phyloP scores from a whole-genome alignment of 2,329 filamentous ascomycete genomes.

The Rugonectria rugulosa region DNA sequence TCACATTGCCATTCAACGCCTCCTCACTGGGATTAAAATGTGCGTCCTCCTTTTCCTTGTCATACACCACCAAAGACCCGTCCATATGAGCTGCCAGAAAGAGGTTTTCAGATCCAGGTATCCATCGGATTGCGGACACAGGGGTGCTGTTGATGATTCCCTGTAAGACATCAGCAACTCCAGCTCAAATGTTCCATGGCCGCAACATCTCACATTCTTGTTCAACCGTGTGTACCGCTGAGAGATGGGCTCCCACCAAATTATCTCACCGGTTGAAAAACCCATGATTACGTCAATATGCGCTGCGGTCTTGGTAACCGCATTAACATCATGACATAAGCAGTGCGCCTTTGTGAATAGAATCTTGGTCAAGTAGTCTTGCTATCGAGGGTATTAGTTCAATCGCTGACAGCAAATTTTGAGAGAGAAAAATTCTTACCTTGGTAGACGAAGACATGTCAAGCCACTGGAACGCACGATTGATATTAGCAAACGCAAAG shows the following conservation, averaged over 20 bases:
- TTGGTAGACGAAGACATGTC: slow-evolving; percentile 82
- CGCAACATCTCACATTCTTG: slow-evolving; percentile 74
- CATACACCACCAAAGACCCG: slow-evolving; percentile 89
- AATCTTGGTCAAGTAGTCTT: slow-evolving; percentile 93
- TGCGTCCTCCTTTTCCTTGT: slow-evolving; percentile 95
- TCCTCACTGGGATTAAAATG: slow-evolving; percentile 77
- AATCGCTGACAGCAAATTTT: slow-evolving; percentile 34
- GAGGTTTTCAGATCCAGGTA: slow-evolving; percentile 90
- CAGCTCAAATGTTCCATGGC: neutral
- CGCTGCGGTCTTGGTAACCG: slow-evolving; percentile 76
- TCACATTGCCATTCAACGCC: slow-evolving; percentile 54
- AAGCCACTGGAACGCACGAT: slow-evolving; percentile 94
- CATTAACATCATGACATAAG: slow-evolving; percentile 91
- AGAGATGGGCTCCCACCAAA: slow-evolving; percentile 98
- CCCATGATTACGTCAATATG: slow-evolving; percentile 95
- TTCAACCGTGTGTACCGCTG: slow-evolving; percentile 96
- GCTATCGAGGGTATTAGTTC: slow-evolving; percentile 53
- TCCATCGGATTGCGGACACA: slow-evolving; percentile 88
- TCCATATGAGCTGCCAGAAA: slow-evolving; percentile 94
- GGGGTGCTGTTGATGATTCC: slow-evolving; percentile 87
- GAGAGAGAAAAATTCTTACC: slow-evolving; percentile 45
- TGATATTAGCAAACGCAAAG: slow-evolving; percentile 94
- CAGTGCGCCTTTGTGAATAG: slow-evolving; percentile 97
- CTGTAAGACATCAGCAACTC: slow-evolving; percentile 48
- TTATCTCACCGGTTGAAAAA: slow-evolving; percentile 94